Base-by-base conservation (phyloP, 495 filamentous ascomycete genomes). In the Penicillium turbatum region DNA sequence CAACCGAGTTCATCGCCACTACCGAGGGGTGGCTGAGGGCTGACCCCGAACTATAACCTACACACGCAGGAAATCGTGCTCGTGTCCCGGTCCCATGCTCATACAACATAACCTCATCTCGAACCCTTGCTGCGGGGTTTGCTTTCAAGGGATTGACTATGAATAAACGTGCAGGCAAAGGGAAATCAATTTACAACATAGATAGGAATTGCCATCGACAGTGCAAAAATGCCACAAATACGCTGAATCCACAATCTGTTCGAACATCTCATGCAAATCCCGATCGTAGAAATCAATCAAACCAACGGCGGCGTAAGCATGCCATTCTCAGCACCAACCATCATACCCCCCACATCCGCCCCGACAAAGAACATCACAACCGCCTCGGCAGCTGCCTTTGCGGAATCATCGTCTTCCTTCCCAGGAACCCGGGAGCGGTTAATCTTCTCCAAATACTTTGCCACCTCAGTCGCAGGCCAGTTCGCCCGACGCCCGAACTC, bases 311-410 rank as follows among this genome's bases (percentile, higher is more conserved):
- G 64, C 31, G 64, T 64, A 29, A 67, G 47, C 61, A 67, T 39
- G n/a, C 64, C 64, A 54, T 43, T 50, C 15, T 31, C 30, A 12
- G 26, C 8, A 47, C 26, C 31, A 31, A 30, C 17, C 29, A 12
- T 27, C 3, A 11, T 29, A 9, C 26, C 48, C 15, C 11, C 7
- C 40, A 52, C 36, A 45, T 65, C 60, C 12, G 52, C 46, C 9
- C 63, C 69, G 6, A 54, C 60, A 45, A 72, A 67, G 56, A 72
- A 73, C 38, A 64, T 26, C 48, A 73, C 21, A 13, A 73, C 68
- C 13, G 62, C 64, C 48, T 72, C 72, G 9, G 72, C 72, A 5
- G 72, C 72, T 39, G 64, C 55, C 53, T 63, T 62, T 4, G 72
- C 66, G 50, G 73, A 69, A 66, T 73, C 70, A 29, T 63, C 60